These are phyloP conservation scores for Ananas comosus DNA, from an alignment of 176 grass and related monocot genomes.

Conservation along the genomic window DNA sequence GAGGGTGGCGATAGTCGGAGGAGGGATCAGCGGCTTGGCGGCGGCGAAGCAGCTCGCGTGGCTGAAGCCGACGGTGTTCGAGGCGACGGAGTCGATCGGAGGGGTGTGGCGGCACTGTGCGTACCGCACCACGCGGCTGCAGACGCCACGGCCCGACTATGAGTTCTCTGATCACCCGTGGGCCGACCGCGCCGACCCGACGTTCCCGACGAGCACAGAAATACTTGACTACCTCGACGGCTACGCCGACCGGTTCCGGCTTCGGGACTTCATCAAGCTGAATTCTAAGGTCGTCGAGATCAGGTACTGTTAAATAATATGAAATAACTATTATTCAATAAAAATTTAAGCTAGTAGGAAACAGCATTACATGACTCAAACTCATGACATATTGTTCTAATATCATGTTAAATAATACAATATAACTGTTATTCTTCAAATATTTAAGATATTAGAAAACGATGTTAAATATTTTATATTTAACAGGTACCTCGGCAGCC, in stretches of 20 bases:
- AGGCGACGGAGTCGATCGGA: conserved; percentile 57
- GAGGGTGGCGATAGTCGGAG: conserved; percentile 82
- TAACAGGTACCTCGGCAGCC: conserved; percentile 44
- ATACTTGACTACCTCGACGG: conserved; percentile 81
- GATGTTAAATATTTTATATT: no score
- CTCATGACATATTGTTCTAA: no score
- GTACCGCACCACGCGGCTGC: conserved; percentile 74
- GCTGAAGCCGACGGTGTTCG: conserved; percentile 73
- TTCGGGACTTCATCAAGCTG: conserved; percentile 60
- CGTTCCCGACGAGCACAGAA: conserved; percentile 72
- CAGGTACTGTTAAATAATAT: conserved; percentile 1
- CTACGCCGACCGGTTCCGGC: conserved; percentile 58
- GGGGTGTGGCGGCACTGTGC: conserved; percentile 93
- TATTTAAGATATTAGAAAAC: no score
- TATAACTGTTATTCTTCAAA: no score
- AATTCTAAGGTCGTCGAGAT: conserved; percentile 68
- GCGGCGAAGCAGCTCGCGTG: conserved; percentile 69
- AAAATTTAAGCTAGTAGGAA: no score
- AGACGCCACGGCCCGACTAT: conserved; percentile 83
- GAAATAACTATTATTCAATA: no score
- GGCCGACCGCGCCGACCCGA: conserved; percentile 61
- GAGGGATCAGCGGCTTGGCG: conserved; percentile 75
- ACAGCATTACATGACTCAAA: no score
- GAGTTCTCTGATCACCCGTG: conserved; percentile 92
- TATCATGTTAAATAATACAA: no score